These are phyloP conservation scores for Crucihimalaya himalaica DNA, from an alignment of 345 rosid genomes.

Conservation along the genomic window DNA sequence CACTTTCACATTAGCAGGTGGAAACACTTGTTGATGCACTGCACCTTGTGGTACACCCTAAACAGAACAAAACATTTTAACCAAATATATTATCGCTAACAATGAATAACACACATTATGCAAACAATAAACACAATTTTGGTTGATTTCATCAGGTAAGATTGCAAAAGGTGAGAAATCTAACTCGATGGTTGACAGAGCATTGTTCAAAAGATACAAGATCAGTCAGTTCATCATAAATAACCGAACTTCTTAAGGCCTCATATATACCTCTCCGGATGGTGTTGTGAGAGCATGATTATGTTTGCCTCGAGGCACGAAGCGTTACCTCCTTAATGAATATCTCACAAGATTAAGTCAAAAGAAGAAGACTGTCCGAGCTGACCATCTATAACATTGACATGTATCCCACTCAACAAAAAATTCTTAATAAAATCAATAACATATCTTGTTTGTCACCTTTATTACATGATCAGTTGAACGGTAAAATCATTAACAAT, in stretches of 20 bases:
- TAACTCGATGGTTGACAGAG: not conserved
- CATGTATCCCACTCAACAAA: not conserved
- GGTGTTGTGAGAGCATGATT: constrained; percentile 25
- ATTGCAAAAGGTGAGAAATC: not conserved
- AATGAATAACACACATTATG: not conserved
- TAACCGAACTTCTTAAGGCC: not conserved
- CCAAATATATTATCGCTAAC: not conserved
- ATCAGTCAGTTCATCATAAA: not conserved
- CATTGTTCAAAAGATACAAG: not conserved
- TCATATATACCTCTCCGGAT: not conserved
- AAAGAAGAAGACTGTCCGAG: constrained; percentile 33
- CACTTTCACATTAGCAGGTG: not conserved
- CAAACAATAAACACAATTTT: not conserved
- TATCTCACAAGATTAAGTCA: constrained; percentile 48
- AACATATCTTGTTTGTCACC: not conserved
- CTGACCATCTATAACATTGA: constrained; percentile 36
- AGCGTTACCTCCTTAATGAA: constrained; percentile 33
- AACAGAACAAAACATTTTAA: not conserved
- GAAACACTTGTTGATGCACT: not conserved
- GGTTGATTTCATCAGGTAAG: not conserved
- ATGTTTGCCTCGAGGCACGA: constrained; percentile 41
- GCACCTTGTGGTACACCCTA: not conserved
- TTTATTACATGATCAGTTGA: not conserved
- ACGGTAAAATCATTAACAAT: not conserved
- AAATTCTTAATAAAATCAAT: not conserved